Evolutionary conservation across 108 stramenopile genomes (phyloP).

Genomic region (Cyclotella distinguenda): DNA sequence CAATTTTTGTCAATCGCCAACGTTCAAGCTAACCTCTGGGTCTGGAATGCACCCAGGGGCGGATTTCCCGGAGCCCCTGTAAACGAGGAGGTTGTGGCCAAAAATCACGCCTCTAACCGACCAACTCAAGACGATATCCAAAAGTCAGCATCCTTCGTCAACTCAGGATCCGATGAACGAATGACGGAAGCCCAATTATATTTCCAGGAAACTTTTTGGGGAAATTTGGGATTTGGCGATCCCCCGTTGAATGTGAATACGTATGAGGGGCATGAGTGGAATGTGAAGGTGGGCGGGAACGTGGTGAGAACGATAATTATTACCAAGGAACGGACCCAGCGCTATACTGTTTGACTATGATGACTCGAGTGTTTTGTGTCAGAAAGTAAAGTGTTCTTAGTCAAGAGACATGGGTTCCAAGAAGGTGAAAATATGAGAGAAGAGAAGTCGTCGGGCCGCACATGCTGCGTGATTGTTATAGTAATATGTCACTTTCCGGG

Average conservation of each 20-base stretch:
- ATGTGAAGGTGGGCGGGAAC: constrained; percentile 65
- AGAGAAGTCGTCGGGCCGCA: too few relatives aligned
- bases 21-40: constrained; percentile 43
- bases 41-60: constrained; percentile 58
- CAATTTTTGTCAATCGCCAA: background rate
- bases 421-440: too few relatives aligned
- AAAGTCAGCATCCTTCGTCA: constrained; percentile 61
- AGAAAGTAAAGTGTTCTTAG: too few relatives aligned
- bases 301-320: constrained; percentile 58
- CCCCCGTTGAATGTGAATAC: constrained; percentile 65
- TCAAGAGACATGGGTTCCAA: too few relatives aligned
- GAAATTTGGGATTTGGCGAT: constrained; percentile 61
- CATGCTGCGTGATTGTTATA: too few relatives aligned
- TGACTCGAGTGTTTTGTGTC: too few relatives aligned
- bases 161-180: constrained; percentile 52
- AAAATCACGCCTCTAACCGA: constrained; percentile 34
- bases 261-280: constrained; percentile 77
- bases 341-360: constrained; percentile 17
- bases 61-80: constrained; percentile 57
- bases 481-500: too few relatives aligned
- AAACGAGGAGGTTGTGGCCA: constrained; percentile 53
- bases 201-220: constrained; percentile 79
- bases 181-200: constrained; percentile 60
- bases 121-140: constrained; percentile 6
- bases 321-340: constrained; percentile 36